Percentiles rank a stretch among this genome's conserved stretches.
These are phyloP conservation scores for Fonsecaea pugnacius DNA, from an alignment of 2,329 filamentous ascomycete genomes.

Conservation along the genomic window DNA sequence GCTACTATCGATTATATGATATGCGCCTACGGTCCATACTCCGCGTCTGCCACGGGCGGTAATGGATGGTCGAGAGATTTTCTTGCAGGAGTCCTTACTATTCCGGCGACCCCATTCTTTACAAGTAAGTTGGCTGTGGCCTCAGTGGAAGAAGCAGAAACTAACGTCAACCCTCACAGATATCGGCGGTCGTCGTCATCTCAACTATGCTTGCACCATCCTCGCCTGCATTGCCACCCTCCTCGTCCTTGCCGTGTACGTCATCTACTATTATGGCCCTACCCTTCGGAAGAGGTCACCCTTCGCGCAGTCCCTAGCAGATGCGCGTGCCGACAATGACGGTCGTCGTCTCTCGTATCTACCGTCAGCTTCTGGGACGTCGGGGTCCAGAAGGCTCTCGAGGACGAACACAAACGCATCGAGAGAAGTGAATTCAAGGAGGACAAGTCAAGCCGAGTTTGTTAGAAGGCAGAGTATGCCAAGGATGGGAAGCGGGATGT, in stretches of 20 bases:
- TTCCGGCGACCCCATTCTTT: conserved; percentile 61
- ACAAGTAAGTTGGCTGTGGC: conserved; percentile 41
- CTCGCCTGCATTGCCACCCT: conserved; percentile 65
- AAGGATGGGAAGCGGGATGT: conserved; percentile 19
- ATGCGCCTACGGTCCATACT: conserved; percentile 68
- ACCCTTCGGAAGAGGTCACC: conserved; percentile 63
- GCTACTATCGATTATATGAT: conserved; percentile 69
- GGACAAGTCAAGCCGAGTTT: conserved; percentile 30
- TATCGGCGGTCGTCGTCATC: conserved; percentile 59
- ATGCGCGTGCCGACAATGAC: conserved; percentile 44
- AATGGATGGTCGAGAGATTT: conserved; percentile 70
- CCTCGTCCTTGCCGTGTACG: conserved; percentile 66
- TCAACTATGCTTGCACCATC: conserved; percentile 67
- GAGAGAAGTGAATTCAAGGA: conserved; percentile 25
- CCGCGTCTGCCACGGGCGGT: conserved; percentile 68
- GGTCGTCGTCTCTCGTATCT: conserved; percentile 44
- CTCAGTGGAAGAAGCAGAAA: conserved; percentile 10
- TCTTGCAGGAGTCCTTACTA: conserved; percentile 66
- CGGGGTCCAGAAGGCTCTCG: conserved; percentile 27
- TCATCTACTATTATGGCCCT: conserved; percentile 70
- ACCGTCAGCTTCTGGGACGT: conserved; percentile 36
- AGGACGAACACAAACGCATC: conserved; percentile 22
- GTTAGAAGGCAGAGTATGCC: conserved; percentile 27
- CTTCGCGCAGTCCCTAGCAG: conserved; percentile 67
- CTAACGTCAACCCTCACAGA: conserved; percentile 42